Evolutionary conservation across 768 basidiomycete species (phyloP).

Genomic region (Lentinula raphanica): DNA sequence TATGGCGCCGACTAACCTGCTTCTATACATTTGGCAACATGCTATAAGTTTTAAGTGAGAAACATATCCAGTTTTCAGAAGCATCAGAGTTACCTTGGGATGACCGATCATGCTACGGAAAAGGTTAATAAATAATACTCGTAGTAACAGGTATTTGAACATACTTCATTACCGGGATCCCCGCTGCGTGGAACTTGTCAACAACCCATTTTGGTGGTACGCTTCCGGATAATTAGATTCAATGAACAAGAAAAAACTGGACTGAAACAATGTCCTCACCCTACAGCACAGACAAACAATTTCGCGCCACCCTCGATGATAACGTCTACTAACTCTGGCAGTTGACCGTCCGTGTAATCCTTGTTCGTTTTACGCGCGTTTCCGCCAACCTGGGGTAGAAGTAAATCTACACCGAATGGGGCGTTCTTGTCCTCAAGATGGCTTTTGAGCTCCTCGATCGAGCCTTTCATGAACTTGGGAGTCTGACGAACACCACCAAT

Average conservation of each 20-base stretch:
- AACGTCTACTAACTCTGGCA: conserved; percentile 72
- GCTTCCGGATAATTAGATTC: conserved; percentile 26
- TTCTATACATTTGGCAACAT: conserved; percentile 69
- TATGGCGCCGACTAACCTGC: conserved; percentile 37
- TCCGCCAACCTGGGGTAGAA: conserved; percentile 79
- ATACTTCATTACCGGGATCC: conserved; percentile 83
- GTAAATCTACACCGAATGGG: conserved; percentile 78
- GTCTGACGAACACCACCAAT: conserved; percentile 79
- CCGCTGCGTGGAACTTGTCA: conserved; percentile 73
- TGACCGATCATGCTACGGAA: conserved; percentile 71
- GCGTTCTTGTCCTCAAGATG: conserved; percentile 70
- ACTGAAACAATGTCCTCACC: not conserved
- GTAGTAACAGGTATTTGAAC: conserved; percentile 19
- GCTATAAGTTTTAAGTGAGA: conserved; percentile 32
- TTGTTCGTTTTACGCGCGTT: conserved; percentile 81
- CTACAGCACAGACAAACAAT: conserved; percentile 76
- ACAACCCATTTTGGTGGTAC: conserved; percentile 82
- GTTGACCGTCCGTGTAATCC: conserved; percentile 77
- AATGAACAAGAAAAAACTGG: not conserved
- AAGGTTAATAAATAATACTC: conserved; percentile 5
- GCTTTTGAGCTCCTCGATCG: conserved; percentile 69
- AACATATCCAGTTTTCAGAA: conserved; percentile 1
- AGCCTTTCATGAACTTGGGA: conserved; percentile 62
- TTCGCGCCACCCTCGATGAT: conserved; percentile 69
- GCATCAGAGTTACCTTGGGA: conserved; percentile 52